Evolutionary conservation across 2,329 filamentous ascomycete species (phyloP), one percentile per base, ranked within the genome.

Genomic region (Camillea tinctor): DNA sequence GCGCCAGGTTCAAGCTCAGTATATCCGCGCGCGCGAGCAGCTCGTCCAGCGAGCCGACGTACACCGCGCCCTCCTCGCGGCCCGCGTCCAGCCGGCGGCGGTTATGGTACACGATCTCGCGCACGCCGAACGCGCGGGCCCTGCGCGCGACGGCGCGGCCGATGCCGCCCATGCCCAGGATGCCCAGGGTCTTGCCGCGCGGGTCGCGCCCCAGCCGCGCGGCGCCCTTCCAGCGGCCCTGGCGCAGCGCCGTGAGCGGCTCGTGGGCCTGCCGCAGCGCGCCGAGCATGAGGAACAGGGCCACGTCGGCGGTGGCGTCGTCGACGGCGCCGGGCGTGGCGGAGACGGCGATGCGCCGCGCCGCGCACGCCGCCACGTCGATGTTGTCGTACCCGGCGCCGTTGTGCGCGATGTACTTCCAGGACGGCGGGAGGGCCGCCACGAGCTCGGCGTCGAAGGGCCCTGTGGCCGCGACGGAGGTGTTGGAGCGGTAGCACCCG

Each of bases 361-460:
- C 62, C 54, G 80, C 81, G 70, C 83, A 86, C 21, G 79, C 81
- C 1, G 76, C 71, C 15, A 86, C 75, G 60, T 87, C 83, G 53
- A 87, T 80, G 65, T 85, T 85, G 69, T 87, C 84, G 71, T 87
- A 87, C 3, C 84, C 84, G 1, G 84, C 84, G 17, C 84, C 81
- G 62, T 83, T 82, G 66, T 84, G 81, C 62, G 79, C 81, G 64
- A 84, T 80, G 64, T 77, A 82, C 62, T 76, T 78, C 60, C 82
- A 69, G 0, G 77, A 76, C 24, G 68, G 65, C 0, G 81, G 81
- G 3, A 84, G 72, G 11, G 73, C 71, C 8, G 74, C 72, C 15
- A 83, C 67, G 54, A 83, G 64, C 63, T 83, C 80, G 15, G 71
- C 66, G 66, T 84, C 70, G 64, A 84, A 83, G 5, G 57, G 63